Evolutionary conservation across 2,329 filamentous ascomycete genomes (phyloP).

Genomic region (Colletotrichum orbiculare): DNA sequence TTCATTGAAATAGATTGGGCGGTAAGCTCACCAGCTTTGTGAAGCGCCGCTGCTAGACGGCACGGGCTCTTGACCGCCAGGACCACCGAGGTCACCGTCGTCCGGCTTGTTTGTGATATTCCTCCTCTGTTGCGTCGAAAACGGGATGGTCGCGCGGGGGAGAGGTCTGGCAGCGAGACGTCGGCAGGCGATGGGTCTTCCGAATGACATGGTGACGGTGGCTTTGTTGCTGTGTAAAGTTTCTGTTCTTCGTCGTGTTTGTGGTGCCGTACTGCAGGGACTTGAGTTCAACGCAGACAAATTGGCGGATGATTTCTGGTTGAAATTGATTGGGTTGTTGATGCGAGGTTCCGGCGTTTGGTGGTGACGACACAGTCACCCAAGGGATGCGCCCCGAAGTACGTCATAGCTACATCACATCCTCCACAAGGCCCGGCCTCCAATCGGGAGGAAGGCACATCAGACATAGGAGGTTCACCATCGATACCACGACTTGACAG

Average conservation of each 20-base stretch:
- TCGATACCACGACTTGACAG: too few relatives aligned
- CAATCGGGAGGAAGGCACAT: too few relatives aligned
- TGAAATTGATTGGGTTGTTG: neutral
- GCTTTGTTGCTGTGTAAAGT: neutral
- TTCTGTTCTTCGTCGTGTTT: neutral
- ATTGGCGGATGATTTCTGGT: too few relatives aligned
- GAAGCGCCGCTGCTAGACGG: constrained; percentile 10
- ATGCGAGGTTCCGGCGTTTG: too few relatives aligned
- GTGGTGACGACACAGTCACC: too few relatives aligned
- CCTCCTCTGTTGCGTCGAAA: constrained; percentile 10
- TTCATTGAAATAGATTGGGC: rapidly evolving
- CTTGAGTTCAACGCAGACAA: too few relatives aligned
- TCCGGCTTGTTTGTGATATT: constrained; percentile 9
- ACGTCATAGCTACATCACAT: too few relatives aligned
- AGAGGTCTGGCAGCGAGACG: neutral
- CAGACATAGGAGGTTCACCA: too few relatives aligned
- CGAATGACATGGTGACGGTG: constrained; percentile 3
- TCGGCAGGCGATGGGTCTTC: constrained; percentile 3
- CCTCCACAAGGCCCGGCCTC: too few relatives aligned
- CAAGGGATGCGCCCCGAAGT: too few relatives aligned
- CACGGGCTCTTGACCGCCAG: constrained; percentile 32
- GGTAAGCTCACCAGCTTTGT: constrained; percentile 26
- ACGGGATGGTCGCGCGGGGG: neutral
- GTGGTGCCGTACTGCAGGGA: neutral
- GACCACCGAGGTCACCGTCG: constrained; percentile 34